Base-by-base conservation (phyloP, 2,329 filamentous ascomycete species). In the Pseudovirgaria hyperparasitica region DNA sequence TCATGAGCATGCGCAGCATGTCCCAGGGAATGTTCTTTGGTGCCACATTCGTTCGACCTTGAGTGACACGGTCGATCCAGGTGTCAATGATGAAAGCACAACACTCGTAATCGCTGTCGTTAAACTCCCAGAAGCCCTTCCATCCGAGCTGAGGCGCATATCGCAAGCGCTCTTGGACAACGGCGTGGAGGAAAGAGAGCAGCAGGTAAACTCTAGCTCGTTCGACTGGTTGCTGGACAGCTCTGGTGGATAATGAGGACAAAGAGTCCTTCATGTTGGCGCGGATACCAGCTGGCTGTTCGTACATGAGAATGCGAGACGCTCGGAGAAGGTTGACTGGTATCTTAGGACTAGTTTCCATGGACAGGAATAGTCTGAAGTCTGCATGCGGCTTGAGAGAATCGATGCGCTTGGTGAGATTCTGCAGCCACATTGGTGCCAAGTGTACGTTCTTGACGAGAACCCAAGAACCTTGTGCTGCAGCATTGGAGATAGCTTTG, bases 41-140 rank as follows among this genome's bases (percentile, higher is more conserved):
- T 2, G 86, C 84, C 41, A 98, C 76, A 52, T 98, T 98, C 33
- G 84, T 87, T 32, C 90, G 77, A 38, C 79, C 84, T 41, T 79
- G 74, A 3, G 87, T 81, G 17, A 82, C 74, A 4, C 65, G 66
- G 42, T 94, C 84, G 36, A 94, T 68, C 90, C 90, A 98, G 17
- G 79, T 82, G 49, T 98, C 90, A 41, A 96, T 84, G 39, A 98
- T 92, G 54, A 82, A 90, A 29, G 84, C 82, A 23, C 82, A 93
- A 59, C 90, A 98, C 67, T 98, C 87, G 56, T 96, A 96, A 58
- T 98, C 90, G 42, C 86, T 92, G 56, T 98, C 92, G 51, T 98
- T 98, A 57, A 98, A 98, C 57, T 98, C 92, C 90, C 92, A 98
- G 67, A 94, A 93, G 28, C 85, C 84, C 63, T 92, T 94, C 90